Percentiles rank a stretch among this genome's conserved stretches.
Conservation (phyloP, 345 rosid genomes). For the Eucalyptus globulus region DNA sequence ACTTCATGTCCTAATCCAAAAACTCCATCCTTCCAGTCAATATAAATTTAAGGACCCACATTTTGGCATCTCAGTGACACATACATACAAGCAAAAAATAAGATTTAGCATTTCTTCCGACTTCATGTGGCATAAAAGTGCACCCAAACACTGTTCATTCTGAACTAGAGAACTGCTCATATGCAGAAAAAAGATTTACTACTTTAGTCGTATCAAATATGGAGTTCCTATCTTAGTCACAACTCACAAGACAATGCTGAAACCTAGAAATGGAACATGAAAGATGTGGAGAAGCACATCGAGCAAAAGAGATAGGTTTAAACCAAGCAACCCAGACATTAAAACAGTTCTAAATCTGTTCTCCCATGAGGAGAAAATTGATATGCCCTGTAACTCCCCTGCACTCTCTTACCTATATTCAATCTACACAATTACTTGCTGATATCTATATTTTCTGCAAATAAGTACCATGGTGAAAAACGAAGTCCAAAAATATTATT, state of each 20-base stretch:
- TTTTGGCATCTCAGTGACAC: neutral
- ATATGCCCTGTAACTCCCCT: neutral
- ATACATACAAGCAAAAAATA: neutral
- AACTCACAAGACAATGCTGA: neutral
- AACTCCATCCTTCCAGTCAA: neutral
- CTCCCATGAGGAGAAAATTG: neutral
- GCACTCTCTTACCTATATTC: neutral
- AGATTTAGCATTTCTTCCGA: neutral
- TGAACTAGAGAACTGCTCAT: neutral
- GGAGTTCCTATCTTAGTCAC: neutral
- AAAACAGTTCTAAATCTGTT: neutral
- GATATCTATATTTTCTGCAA: neutral
- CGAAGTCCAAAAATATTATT: neutral
- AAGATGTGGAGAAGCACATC: neutral
- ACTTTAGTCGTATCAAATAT: neutral
- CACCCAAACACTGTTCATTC: neutral
- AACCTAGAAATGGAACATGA: neutral
- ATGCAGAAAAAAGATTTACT: neutral
- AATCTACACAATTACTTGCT: neutral
- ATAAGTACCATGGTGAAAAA: neutral
- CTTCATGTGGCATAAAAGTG: neutral
- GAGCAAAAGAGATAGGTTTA: neutral
- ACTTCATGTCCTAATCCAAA: neutral
- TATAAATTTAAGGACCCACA: neutral
- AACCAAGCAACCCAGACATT: neutral